phyloP scores from a whole-genome alignment of 106 monocot genomes.

The Iris macrosiphon region DNA sequence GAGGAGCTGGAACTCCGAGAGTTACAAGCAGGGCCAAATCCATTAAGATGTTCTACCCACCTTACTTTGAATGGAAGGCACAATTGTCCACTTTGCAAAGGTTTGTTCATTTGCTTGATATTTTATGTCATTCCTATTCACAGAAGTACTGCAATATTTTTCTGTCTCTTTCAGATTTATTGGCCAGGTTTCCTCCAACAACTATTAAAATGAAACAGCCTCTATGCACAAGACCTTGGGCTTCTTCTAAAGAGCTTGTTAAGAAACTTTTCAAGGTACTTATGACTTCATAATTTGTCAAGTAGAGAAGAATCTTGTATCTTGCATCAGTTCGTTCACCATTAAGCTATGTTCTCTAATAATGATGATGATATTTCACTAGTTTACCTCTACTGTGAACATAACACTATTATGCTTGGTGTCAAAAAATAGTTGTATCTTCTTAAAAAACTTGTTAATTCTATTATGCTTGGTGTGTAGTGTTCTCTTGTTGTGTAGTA shows the following conservation, averaged over 20 bases:
- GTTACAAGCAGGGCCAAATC: constrained; percentile 54
- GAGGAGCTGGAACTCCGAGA: constrained; percentile 90
- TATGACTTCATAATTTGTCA: no score
- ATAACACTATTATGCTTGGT: no score
- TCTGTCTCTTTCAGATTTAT: constrained; percentile 56
- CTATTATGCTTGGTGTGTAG: no score
- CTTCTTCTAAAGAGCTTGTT: constrained; percentile 65
- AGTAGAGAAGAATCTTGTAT: no score
- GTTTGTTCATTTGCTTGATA: constrained; percentile 19
- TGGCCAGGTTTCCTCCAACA: constrained; percentile 86
- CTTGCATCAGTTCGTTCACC: no score
- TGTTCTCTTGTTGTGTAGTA: no score
- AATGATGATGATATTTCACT: no score
- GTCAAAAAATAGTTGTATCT: no score
- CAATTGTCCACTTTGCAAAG: constrained; percentile 96
- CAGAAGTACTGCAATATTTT: not conserved
- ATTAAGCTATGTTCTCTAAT: no score
- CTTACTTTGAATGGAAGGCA: constrained; percentile 63
- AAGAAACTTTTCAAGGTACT: constrained; percentile 94
- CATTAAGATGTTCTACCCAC: constrained; percentile 73
- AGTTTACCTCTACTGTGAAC: no score
- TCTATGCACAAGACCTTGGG: constrained; percentile 64
- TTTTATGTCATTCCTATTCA: not conserved
- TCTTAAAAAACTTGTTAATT: no score
- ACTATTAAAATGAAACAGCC: constrained; percentile 85